phyloP scores from a whole-genome alignment of 1,284 basidiomycete species.

The Inonotus hispidus region DNA sequence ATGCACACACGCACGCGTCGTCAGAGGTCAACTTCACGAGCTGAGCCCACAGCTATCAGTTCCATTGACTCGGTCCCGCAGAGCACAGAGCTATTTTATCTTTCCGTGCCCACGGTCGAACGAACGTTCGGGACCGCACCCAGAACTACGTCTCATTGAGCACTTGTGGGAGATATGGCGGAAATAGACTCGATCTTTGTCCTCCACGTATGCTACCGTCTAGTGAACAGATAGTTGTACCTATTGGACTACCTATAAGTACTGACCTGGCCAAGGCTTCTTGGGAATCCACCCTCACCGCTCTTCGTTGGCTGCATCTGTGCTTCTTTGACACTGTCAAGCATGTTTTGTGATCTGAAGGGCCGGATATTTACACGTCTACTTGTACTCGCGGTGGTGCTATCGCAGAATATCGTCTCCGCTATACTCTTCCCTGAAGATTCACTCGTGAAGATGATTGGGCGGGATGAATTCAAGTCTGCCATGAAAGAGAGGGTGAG shows the following conservation, averaged over 20 bases:
- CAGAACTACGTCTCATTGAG: not conserved
- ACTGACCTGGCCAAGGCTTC: not conserved
- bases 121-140: not conserved
- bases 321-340: not conserved
- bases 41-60: not conserved
- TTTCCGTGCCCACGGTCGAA: not conserved
- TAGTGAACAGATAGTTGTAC: not conserved
- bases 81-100: not conserved
- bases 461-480: constrained; percentile 66
- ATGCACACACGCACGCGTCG: no score
- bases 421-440: constrained; percentile 71
- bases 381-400: constrained; percentile 32
- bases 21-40: no score
- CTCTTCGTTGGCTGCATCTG: not conserved
- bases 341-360: not conserved
- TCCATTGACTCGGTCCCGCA: not conserved
- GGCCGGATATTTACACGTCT: constrained; percentile 28
- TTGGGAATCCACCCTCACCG: not conserved
- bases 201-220: not conserved
- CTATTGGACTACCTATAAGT: not conserved
- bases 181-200: constrained; percentile 20
- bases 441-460: constrained; percentile 70
- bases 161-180: not conserved
- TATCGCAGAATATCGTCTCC: constrained; percentile 48
- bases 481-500: constrained; percentile 75